Conservation (phyloP, 2,329 filamentous ascomycete genomes). For the Shiraia bambusicola region DNA sequence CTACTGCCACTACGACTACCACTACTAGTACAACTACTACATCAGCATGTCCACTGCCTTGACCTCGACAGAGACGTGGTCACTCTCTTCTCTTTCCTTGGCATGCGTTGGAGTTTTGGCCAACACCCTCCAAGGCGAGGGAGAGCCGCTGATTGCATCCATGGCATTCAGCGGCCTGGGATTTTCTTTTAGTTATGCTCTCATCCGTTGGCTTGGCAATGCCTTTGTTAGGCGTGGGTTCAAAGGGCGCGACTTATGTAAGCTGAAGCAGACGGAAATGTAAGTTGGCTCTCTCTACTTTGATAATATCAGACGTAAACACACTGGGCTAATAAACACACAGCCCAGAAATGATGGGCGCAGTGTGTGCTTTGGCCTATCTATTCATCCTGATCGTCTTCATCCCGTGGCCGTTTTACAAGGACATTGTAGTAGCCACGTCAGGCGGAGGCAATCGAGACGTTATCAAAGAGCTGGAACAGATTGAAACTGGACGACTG, state of each 20-base stretch:
- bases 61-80: slow-evolving; percentile 57
- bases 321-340: slow-evolving; percentile 16
- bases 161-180: slow-evolving; percentile 82
- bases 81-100: slow-evolving; percentile 63
- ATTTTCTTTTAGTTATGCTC: slow-evolving; percentile 77
- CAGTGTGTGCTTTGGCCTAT: slow-evolving; percentile 89
- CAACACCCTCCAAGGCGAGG: slow-evolving; percentile 80
- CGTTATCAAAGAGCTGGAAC: slow-evolving; percentile 70
- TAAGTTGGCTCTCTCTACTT: slow-evolving; percentile 43
- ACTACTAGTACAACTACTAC: slow-evolving; percentile 2
- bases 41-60: slow-evolving; percentile 44
- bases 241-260: slow-evolving; percentile 87
- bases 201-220: slow-evolving; percentile 91
- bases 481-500: slow-evolving; percentile 79
- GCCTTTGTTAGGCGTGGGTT: slow-evolving; percentile 86
- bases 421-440: slow-evolving; percentile 93
- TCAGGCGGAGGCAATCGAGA: slow-evolving; percentile 92
- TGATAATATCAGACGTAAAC: background rate
- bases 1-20: slow-evolving; percentile 4
- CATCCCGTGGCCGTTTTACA: slow-evolving; percentile 96
- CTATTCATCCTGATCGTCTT: slow-evolving; percentile 86
- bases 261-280: slow-evolving; percentile 73
- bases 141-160: slow-evolving; percentile 85
- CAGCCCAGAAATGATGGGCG: slow-evolving; percentile 92
- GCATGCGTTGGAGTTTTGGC: slow-evolving; percentile 72